A percentile compares a stretch with the other conserved stretches of the same genome.
Conservation (phyloP, 192 early-diverging fungal genomes). For the Jimgerdemannia flammicorona region DNA sequence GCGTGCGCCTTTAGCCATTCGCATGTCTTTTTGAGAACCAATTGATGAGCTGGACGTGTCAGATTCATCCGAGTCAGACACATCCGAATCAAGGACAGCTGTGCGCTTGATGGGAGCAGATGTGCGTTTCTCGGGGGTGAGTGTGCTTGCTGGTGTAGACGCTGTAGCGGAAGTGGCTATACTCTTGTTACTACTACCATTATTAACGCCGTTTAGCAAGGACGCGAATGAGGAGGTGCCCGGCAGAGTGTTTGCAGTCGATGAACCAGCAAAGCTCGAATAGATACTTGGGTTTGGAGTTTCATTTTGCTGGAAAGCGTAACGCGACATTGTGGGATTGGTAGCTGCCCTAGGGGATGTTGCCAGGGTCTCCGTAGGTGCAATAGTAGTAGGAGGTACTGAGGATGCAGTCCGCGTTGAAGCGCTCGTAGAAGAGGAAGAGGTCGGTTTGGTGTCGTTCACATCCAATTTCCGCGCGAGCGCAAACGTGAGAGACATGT, state of each 20-base stretch:
- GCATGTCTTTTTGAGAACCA: not conserved
- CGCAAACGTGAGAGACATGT: not conserved
- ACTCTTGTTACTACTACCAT: not conserved
- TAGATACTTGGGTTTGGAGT: not conserved
- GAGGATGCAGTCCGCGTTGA: not conserved
- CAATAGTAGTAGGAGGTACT: not conserved
- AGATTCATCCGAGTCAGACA: not conserved
- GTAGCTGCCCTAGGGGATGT: not conserved
- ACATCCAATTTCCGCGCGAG: not conserved
- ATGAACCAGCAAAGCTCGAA: not conserved
- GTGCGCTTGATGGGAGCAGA: not conserved
- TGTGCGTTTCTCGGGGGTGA: not conserved
- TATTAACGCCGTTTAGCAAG: not conserved
- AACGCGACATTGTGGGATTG: not conserved
- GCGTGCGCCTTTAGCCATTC: not conserved
- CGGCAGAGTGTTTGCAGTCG: not conserved
- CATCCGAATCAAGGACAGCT: not conserved
- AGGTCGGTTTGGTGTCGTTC: not conserved
- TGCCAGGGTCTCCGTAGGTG: not conserved
- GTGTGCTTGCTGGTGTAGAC: not conserved
- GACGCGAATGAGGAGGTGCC: not conserved
- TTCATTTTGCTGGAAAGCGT: not conserved
- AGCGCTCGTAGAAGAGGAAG: not conserved
- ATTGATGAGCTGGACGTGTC: not conserved
- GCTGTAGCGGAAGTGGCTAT: not conserved